These are phyloP conservation scores for Erythrophleum ivorense DNA, from an alignment of 331 rosid species.

Conservation along the genomic window DNA sequence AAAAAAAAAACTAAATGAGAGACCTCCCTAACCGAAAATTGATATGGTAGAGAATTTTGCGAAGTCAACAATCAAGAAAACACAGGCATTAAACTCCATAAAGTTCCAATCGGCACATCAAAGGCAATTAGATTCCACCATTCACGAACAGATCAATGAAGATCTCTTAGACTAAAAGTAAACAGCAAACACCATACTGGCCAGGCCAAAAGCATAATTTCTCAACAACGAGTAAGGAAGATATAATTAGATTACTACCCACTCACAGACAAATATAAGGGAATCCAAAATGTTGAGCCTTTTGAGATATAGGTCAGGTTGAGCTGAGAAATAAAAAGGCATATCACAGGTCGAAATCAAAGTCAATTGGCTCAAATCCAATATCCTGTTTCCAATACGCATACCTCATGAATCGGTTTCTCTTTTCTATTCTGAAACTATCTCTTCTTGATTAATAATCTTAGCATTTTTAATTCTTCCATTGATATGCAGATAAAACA, in stretches of 20 bases:
- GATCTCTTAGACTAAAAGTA: neutral
- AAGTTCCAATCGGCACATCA: neutral
- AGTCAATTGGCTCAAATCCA: neutral
- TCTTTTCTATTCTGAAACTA: neutral
- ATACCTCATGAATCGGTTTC: neutral
- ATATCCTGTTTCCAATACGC: neutral
- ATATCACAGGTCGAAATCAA: no score
- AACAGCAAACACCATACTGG: neutral
- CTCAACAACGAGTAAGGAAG: neutral
- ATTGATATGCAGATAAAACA: neutral
- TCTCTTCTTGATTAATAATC: no score
- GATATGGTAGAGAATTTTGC: neutral
- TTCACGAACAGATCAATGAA: neutral
- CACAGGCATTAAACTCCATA: conserved; percentile 10
- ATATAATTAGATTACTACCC: neutral
- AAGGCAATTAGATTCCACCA: neutral
- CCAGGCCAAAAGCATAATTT: neutral
- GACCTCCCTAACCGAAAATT: neutral
- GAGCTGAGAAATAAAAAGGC: neutral
- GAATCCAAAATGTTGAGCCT: neutral
- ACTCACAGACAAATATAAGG: neutral
- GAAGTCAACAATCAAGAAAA: neutral
- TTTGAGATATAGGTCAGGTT: no score
- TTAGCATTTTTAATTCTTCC: neutral
- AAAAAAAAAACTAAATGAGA: neutral